Conservation (phyloP, 2,329 filamentous ascomycete genomes). For the Elsinoe ampelina region DNA sequence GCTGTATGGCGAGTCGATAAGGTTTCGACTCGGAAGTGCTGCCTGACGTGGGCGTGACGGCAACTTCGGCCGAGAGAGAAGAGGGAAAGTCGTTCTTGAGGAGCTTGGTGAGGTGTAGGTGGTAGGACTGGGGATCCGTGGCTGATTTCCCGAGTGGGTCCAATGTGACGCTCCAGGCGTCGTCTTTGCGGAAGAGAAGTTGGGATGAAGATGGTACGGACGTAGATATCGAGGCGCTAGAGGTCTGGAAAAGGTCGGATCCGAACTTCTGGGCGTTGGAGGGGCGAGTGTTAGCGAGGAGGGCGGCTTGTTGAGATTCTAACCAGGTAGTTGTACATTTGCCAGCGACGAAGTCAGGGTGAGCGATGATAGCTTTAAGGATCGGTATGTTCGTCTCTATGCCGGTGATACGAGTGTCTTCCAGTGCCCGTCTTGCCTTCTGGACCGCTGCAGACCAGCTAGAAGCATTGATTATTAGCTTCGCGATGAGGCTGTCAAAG, state of each 20-base stretch:
- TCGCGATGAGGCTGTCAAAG: slow-evolving; percentile 52
- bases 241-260: background rate
- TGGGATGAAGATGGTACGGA: slow-evolving; percentile 3
- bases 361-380: slow-evolving; percentile 44
- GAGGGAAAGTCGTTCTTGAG: slow-evolving; percentile 52
- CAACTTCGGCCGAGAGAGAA: slow-evolving; percentile 44
- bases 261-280: background rate
- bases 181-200: slow-evolving; percentile 46
- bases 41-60: slow-evolving; percentile 34
- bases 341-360: slow-evolving; percentile 41
- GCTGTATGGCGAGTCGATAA: slow-evolving; percentile 36
- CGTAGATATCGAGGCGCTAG: background rate
- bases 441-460: slow-evolving; percentile 44
- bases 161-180: slow-evolving; percentile 48
- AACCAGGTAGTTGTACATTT: slow-evolving; percentile 50
- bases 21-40: slow-evolving; percentile 24
- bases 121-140: slow-evolving; percentile 28
- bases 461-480: slow-evolving; percentile 48
- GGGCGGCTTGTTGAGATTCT: slow-evolving; percentile 37
- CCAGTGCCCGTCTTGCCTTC: slow-evolving; percentile 47
- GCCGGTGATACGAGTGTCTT: slow-evolving; percentile 47
- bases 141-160: slow-evolving; percentile 22
- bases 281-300: slow-evolving; percentile 24
- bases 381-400: slow-evolving; percentile 50
- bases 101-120: slow-evolving; percentile 46